Evolutionary conservation across 2,329 filamentous ascomycete species (phyloP), one percentile per base, ranked within the genome.

Genomic region (Verticillium dahliae): DNA sequence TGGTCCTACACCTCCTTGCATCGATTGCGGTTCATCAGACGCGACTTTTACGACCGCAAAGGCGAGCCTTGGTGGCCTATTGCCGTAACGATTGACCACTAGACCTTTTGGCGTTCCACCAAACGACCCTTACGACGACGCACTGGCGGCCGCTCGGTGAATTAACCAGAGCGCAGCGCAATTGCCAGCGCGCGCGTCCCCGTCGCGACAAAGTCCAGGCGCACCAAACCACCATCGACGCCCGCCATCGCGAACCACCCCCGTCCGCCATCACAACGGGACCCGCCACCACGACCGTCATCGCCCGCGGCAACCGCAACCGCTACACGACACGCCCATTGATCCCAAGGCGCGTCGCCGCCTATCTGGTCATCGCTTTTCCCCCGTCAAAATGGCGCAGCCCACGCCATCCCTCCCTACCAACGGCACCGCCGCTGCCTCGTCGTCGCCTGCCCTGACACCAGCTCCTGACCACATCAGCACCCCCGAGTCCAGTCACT

Each of bases 81-180:
- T 70, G 66, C 68, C 69, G 68, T 71, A 70, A 69, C 68, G 60
- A 68, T 75, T 68, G 70, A 75, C 69, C 67, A 72, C 73, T 27
- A 71, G 68, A 71, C 68, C 63, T 68, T 67, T 72, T 74, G 70
- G 72, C 74, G 75, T 78, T 74, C 74, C 73, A 77, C 74, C 74
- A 71, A 69, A 60, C 60, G 65, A 50, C 18, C 15, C 62, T 27
- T 50, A 50, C 45, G 45, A 50, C 22, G 22, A 18, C 22, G n/a
- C 45, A 50, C 45, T 50, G 45, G 39, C 39, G 15, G 39, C 39
- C 14, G 14, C 13, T 18, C 45, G 35, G 35, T 37, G 45, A 50
- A 18, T 50, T 27, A 18, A 50, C n/a, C 22, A 15, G 14, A 45
- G 39, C 18, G 45, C 64, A 62, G 62, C 60, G 63, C 63, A 61